Base-by-base conservation (phyloP, 148 eudicot genomes). In the Fagopyrum esculentum region DNA sequence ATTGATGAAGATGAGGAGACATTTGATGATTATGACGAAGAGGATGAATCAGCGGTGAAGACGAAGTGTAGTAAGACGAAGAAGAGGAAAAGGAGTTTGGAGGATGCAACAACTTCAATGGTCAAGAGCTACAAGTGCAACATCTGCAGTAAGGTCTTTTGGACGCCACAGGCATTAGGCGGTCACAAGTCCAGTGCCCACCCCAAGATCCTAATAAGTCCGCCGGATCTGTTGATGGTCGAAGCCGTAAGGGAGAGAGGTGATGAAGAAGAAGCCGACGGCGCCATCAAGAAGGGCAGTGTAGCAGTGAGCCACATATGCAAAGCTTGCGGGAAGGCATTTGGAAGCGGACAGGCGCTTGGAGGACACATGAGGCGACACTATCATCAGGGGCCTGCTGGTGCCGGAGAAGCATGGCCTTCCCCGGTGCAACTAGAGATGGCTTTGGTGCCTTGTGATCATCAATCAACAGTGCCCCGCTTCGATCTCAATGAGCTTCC, bases 351-450 rank as follows among this genome's bases (percentile, higher is more conserved):
- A 0, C 89, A 83, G 70, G 89, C 89, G 15, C 78, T 86, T 1
- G 89, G 86, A 52, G 89, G 86, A 6, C 89, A 86, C 72, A 66
- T 81, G 76, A 84, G 82, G 83, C 74, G 83, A 48, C 86, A 86
- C 69, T 86, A 80, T 79, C 70, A 80, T 79, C 70, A 30, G 35
- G 70, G 56, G 46, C 61, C 69, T 19, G 59, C 35, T 16, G 48
- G 59, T 43, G 56, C 78, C n/a, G 22, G 47, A 40, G 47, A 29
- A 22, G 26, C 26, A 22, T 22, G 26, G 26, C 26, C 26, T 22
- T 22, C 26, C 26, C 26, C 26, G 26, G 26, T 22, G 26, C 26
- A 22, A 10, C 19, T 9, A 69, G 47, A 40, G 17, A 10, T n/a
- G 68, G 35, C 5, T 45, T 29, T 45, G n/a, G 2, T 40, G 30